These are phyloP conservation scores for Plasmodium gaboni DNA, from an alignment of 169 alveolate genomes.

Conservation along the genomic window DNA sequence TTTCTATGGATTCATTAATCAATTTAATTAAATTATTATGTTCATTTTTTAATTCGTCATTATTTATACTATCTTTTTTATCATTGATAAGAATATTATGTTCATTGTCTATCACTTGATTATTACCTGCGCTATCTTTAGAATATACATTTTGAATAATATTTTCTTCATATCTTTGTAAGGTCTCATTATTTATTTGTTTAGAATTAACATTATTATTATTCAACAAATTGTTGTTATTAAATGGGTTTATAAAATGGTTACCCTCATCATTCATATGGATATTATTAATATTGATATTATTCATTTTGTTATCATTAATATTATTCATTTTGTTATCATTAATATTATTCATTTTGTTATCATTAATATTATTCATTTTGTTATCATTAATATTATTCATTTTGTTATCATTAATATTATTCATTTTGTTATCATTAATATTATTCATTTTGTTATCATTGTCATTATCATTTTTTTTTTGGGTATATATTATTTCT, in stretches of 20 bases:
- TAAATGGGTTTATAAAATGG: background rate
- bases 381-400: background rate
- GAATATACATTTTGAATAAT: background rate
- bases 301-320: background rate
- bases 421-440: background rate
- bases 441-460: background rate
- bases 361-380: background rate
- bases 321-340: background rate
- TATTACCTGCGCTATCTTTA: background rate
- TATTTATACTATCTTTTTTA: background rate
- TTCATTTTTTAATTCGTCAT: background rate
- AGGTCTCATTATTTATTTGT: slow-evolving; percentile 16
- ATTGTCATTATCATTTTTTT: background rate
- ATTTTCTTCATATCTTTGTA: slow-evolving; percentile 49
- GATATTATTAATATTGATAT: background rate
- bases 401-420: background rate
- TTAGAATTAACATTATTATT: background rate
- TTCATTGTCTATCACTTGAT: background rate
- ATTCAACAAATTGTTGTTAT: background rate
- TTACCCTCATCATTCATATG: background rate
- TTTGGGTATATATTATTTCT: background rate
- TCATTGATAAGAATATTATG: background rate
- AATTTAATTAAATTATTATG: background rate
- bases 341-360: background rate
- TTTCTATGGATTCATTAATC: background rate